These are phyloP conservation scores for Aureobasidium uvarum DNA, from an alignment of 2,329 filamentous ascomycete genomes.

Conservation along the genomic window DNA sequence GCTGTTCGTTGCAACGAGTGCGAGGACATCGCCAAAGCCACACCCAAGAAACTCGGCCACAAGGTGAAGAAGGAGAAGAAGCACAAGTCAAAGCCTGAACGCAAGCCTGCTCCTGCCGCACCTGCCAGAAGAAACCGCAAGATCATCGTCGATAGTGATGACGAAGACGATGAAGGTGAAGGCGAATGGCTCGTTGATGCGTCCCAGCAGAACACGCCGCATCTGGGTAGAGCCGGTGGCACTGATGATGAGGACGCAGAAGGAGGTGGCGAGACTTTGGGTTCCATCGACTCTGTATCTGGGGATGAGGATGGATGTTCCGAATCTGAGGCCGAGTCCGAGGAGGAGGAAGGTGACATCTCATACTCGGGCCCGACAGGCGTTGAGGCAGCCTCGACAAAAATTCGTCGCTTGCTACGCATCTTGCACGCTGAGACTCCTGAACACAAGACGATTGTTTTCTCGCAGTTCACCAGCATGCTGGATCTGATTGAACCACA, in stretches of 20 bases:
- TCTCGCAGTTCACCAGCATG: conserved; percentile 98
- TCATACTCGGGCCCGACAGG: conserved; percentile 33
- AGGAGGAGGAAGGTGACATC: conserved; percentile 42
- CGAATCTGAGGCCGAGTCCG: conserved; percentile 42
- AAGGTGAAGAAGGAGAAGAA: conserved; percentile 34
- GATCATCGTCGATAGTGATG: conserved; percentile 63
- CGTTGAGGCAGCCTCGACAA: conserved; percentile 62
- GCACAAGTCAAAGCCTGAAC: conserved; percentile 34
- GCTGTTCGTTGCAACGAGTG: conserved; percentile 70
- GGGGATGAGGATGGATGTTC: conserved; percentile 48
- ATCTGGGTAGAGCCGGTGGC: conserved; percentile 70
- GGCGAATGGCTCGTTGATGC: conserved; percentile 79
- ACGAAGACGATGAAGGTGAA: conserved; percentile 61
- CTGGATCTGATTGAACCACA: conserved; percentile 94
- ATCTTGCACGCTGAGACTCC: conserved; percentile 75
- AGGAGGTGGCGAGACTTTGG: conserved; percentile 76
- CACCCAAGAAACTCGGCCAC: conserved; percentile 32
- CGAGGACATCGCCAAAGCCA: conserved; percentile 47
- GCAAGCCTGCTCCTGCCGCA: conserved; percentile 38
- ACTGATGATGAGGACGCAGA: conserved; percentile 86
- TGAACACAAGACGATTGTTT: conserved; percentile 95
- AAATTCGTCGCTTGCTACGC: conserved; percentile 80
- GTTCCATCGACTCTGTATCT: conserved; percentile 65
- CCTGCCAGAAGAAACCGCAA: conserved; percentile 50
- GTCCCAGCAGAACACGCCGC: conserved; percentile 55